These are phyloP conservation scores for Plantago coronopus DNA, from an alignment of 305 asterid genomes.

Conservation along the genomic window DNA sequence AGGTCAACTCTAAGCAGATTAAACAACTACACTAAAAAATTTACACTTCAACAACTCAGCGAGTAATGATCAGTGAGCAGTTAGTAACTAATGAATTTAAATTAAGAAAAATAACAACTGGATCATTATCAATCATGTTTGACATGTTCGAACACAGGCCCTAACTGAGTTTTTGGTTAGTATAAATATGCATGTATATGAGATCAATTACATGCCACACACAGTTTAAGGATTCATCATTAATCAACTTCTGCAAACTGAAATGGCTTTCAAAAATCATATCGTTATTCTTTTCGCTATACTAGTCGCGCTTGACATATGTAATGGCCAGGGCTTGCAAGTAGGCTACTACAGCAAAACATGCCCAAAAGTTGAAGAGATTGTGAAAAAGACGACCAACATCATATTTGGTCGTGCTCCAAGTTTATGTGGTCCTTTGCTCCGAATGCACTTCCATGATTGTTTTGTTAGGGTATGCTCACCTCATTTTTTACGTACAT, in stretches of 20 bases:
- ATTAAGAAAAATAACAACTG: not conserved
- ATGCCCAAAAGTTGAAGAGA: constrained; percentile 44
- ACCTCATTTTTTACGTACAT: too few species aligned
- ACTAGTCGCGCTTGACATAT: constrained; percentile 25
- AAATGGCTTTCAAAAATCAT: constrained; percentile 38
- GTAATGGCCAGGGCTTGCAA: constrained; percentile 37
- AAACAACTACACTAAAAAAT: not conserved
- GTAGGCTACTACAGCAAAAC: constrained; percentile 39
- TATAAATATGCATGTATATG: not conserved
- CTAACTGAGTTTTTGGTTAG: not conserved
- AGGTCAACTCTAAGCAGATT: too few species aligned
- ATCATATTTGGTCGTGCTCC: constrained; percentile 37
- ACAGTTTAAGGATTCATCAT: not conserved
- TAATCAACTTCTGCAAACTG: not conserved
- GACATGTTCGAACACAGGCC: not conserved
- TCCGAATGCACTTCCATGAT: constrained; percentile 59
- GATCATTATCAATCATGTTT: not conserved
- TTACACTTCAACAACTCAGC: not conserved
- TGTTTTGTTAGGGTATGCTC: constrained; percentile 48
- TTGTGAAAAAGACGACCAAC: constrained; percentile 34
- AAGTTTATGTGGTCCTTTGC: constrained; percentile 49
- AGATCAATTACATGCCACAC: not conserved
- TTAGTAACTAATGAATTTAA: too few species aligned
- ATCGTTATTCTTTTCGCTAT: constrained; percentile 18
- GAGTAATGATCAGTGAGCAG: not conserved